Evolutionary conservation across 495 filamentous ascomycete species (phyloP).

Genomic region (Pseudoneurospora amorphoporcata): DNA sequence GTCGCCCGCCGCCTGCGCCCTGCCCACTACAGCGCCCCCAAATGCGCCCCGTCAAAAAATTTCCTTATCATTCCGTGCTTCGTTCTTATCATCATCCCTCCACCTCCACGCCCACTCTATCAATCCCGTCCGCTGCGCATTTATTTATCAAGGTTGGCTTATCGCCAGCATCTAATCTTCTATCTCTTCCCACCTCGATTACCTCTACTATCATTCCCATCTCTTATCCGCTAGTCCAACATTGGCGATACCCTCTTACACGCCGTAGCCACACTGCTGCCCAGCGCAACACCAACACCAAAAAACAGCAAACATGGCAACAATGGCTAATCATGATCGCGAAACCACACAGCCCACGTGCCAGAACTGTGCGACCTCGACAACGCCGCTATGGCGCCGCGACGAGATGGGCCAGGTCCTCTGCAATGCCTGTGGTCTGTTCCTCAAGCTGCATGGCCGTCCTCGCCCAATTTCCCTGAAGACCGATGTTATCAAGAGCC

Average conservation of each 20-base stretch:
- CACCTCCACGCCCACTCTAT: neutral
- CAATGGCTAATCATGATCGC: conserved; percentile 41
- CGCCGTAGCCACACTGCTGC: neutral
- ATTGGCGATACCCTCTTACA: conserved; percentile 2
- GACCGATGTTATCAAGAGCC: conserved; percentile 99
- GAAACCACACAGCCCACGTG: conserved; percentile 82
- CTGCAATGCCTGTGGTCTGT: conserved; percentile 96
- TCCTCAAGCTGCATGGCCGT: conserved; percentile 90
- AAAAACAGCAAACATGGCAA: conserved; percentile 22
- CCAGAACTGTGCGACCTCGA: conserved; percentile 93
- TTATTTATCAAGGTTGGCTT: conserved; percentile 14
- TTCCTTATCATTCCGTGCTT: conserved; percentile 19
- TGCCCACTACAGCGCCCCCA: neutral
- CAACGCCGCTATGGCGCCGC: conserved; percentile 91
- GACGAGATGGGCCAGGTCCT: conserved; percentile 96
- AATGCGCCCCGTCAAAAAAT: conserved; percentile 25
- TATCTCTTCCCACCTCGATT: conserved; percentile 1
- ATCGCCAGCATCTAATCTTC: conserved; percentile 24
- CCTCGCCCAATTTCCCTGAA: conserved; percentile 92
- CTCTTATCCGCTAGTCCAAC: conserved; percentile 2
- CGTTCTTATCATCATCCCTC: conserved; percentile 10
- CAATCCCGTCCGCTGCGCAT: conserved; percentile 6
- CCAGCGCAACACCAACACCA: neutral
- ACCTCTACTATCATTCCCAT: neutral
- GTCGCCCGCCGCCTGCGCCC: neutral